These are phyloP conservation scores for Malassezia sp. DNA, from an alignment of 1,284 basidiomycete species.

Conservation along the genomic window DNA sequence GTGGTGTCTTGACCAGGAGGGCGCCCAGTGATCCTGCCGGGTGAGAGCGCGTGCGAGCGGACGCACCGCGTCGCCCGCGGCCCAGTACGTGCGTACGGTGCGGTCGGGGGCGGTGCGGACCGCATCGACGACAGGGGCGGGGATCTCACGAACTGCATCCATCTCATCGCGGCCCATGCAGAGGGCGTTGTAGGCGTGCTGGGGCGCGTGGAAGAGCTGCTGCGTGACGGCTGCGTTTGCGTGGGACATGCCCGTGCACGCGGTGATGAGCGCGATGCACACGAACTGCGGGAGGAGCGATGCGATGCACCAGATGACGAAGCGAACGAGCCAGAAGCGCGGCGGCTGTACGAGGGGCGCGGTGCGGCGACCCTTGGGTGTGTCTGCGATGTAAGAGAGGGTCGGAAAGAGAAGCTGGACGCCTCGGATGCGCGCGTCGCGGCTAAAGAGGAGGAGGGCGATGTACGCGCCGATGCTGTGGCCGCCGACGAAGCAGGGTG, in stretches of 20 bases:
- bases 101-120: neutral
- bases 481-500: slow-evolving; percentile 5
- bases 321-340: neutral
- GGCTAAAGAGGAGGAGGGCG: neutral
- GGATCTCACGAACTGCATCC: slow-evolving; percentile 1
- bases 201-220: neutral
- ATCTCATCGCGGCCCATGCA: slow-evolving; percentile 9
- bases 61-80: slow-evolving; percentile 8
- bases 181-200: neutral
- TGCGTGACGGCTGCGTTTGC: neutral
- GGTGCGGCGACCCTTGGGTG: no score
- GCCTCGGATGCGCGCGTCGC: neutral
- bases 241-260: neutral
- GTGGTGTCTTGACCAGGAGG: slow-evolving; percentile 2
- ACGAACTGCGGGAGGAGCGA: no score
- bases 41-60: neutral
- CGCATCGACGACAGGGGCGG: neutral
- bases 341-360: slow-evolving; percentile 3
- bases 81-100: slow-evolving; percentile 10
- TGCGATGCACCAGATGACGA: neutral
- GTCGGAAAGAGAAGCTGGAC: slow-evolving; percentile 13
- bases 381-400: slow-evolving; percentile 4
- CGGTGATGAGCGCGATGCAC: neutral
- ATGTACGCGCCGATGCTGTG: slow-evolving; percentile 16
- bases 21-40: slow-evolving; percentile 12